These are phyloP conservation scores for Xylariales sp. DNA, from an alignment of 2,329 filamentous ascomycete species.

Conservation along the genomic window DNA sequence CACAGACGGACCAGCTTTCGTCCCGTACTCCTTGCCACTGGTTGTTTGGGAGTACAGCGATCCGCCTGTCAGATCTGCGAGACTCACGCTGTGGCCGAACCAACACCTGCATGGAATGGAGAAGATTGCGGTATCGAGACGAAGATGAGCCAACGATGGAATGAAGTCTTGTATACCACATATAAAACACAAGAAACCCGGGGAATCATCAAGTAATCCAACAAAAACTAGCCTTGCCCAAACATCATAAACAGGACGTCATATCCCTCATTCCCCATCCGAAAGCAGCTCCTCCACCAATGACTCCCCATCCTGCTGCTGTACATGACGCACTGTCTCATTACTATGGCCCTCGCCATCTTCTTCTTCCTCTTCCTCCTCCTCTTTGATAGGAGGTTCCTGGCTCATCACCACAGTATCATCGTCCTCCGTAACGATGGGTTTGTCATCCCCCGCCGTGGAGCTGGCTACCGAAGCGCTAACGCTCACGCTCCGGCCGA, in stretches of 20 bases:
- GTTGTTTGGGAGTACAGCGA: no score
- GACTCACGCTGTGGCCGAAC: no score
- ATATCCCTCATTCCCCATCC: conserved; percentile 7
- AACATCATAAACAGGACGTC: no score
- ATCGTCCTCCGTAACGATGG: conserved; percentile 14
- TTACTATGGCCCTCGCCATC: conserved; percentile 18
- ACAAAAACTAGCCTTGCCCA: no score
- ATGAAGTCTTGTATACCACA: no score
- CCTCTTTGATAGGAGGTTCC: conserved; percentile 44
- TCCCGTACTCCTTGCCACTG: no score
- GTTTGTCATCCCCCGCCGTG: no score
- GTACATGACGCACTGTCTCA: conserved; percentile 18
- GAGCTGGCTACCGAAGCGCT: conserved; percentile 37
- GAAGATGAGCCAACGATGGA: no score
- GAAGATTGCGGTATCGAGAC: no score
- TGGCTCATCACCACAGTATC: conserved; percentile 37
- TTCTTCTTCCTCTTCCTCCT: conserved; percentile 34
- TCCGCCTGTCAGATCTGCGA: no score
- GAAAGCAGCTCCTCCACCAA: conserved; percentile 16
- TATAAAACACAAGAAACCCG: conserved; percentile 11
- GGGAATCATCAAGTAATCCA: background rate
- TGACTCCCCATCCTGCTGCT: conserved; percentile 27
- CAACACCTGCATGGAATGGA: no score
- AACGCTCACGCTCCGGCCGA: conserved; percentile 37
- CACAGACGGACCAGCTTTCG: no score